Conservation (phyloP, 371 early-diverging fungal genomes). For the Mucor irregularis region DNA sequence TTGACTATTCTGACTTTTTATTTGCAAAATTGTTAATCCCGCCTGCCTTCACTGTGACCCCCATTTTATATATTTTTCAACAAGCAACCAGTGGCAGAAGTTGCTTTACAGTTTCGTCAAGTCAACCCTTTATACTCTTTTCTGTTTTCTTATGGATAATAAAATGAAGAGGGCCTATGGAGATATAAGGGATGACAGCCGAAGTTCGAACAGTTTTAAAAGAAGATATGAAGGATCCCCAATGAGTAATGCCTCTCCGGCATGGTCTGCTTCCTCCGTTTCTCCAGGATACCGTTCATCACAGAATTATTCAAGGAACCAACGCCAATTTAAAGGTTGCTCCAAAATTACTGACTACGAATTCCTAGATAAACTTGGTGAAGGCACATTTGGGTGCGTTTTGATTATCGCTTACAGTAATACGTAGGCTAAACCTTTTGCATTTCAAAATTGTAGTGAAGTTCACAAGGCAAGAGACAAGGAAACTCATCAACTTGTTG, state of each 20-base stretch:
- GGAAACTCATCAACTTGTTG: conserved; percentile 74
- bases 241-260: conserved; percentile 17
- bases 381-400: conserved; percentile 93
- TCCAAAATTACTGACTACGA: conserved; percentile 75
- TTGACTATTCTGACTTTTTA: no score
- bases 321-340: conserved; percentile 51
- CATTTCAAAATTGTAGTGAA: conserved; percentile 51
- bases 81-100: no score
- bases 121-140: neutral
- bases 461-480: conserved; percentile 86
- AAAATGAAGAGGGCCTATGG: conserved; percentile 19
- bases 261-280: conserved; percentile 17
- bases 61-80: no score
- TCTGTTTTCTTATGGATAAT: neutral
- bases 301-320: conserved; percentile 8
- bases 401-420: neutral
- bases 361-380: conserved; percentile 80
- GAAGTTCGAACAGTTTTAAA: conserved; percentile 1
- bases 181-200: conserved; percentile 14
- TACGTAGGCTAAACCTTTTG: neutral
- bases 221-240: conserved; percentile 13
- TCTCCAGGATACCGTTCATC: conserved; percentile 20
- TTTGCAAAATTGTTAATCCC: no score
- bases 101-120: no score
- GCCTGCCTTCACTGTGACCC: no score